Evolutionary conservation across 176 grass and related monocot species (phyloP).

Genomic region (Cenchrus purpureus): DNA sequence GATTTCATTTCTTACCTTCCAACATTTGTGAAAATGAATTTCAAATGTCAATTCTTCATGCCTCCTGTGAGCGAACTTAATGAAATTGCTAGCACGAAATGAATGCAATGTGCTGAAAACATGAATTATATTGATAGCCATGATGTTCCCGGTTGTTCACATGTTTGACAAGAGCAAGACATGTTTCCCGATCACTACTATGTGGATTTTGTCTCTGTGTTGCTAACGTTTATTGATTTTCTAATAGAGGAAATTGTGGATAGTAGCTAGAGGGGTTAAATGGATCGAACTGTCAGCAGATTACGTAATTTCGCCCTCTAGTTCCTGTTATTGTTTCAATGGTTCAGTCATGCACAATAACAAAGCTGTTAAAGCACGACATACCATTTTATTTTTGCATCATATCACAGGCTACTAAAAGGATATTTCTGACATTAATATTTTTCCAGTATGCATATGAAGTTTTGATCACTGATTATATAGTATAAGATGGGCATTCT

Average conservation of each 20-base stretch:
- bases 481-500: not conserved
- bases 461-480: not conserved
- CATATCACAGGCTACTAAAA: not conserved
- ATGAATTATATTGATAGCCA: not conserved
- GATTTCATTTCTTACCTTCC: not conserved
- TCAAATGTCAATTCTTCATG: not conserved
- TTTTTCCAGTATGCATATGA: not conserved
- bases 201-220: not conserved
- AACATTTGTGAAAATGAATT: constrained; percentile 16
- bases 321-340: not conserved
- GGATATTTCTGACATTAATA: not conserved
- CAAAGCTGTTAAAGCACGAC: not conserved
- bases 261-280: not conserved
- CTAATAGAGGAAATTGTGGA: not conserved
- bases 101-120: not conserved
- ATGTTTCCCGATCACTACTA: not conserved
- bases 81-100: not conserved
- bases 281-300: not conserved
- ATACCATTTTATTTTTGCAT: not conserved
- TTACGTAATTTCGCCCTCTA: not conserved
- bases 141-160: not conserved
- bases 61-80: not conserved
- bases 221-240: constrained; percentile 10
- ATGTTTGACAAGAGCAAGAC: not conserved
- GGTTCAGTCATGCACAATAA: not conserved